phyloP scores from a whole-genome alignment of 73 alveolate species.

The Paramecium biaurelia region DNA sequence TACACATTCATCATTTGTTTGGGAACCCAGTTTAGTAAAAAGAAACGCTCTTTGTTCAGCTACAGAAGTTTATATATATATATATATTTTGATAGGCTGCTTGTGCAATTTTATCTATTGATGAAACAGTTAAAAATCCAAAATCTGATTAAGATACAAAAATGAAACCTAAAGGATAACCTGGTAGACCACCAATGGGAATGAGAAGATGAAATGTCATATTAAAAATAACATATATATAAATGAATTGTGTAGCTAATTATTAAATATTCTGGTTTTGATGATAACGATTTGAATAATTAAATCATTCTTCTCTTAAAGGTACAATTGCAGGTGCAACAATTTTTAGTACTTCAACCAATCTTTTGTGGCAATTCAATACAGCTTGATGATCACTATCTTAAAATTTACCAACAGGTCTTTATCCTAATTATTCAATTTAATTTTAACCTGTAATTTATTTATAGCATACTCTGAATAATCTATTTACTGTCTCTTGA shows the following conservation, averaged over 20 bases:
- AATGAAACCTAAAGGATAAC: constrained; percentile 37
- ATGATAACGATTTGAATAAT: neutral
- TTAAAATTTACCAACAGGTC: constrained; percentile 7
- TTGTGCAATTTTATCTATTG: constrained; percentile 92
- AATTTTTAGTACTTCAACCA: neutral
- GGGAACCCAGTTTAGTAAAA: constrained; percentile 87
- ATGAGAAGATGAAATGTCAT: constrained; percentile 30
- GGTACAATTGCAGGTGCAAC: constrained; percentile 20
- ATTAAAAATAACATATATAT: neutral
- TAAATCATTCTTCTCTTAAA: constrained; percentile 9
- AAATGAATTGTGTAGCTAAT: neutral
- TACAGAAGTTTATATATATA: constrained; percentile 64
- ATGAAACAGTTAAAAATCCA: constrained; percentile 93
- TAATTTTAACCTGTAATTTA: neutral
- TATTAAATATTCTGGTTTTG: constrained; percentile 14
- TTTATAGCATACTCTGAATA: constrained; percentile 45
- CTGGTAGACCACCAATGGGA: constrained; percentile 58
- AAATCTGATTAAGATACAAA: constrained; percentile 71
- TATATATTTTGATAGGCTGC: constrained; percentile 82
- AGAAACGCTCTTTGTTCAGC: constrained; percentile 87
- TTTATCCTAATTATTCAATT: neutral
- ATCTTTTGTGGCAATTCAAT: constrained; percentile 10
- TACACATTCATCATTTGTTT: constrained; percentile 74
- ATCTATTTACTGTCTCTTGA: constrained; percentile 28
- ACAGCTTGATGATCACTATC: constrained; percentile 25